phyloP scores from a whole-genome alignment of 108 stramenopile species.

The Pelagomonas calceolata region DNA sequence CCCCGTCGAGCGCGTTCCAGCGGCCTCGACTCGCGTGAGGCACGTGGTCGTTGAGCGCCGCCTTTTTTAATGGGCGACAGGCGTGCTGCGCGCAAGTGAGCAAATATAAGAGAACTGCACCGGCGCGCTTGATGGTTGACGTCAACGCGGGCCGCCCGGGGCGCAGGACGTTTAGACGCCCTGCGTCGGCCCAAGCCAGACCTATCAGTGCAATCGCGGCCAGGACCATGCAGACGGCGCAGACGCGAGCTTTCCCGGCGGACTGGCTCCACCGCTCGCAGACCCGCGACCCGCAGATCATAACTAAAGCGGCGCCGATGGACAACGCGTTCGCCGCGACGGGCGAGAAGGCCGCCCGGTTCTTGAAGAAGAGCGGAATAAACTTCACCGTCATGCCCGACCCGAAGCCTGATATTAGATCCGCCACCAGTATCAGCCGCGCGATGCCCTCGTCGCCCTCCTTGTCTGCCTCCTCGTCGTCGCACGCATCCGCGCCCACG shows the following conservation, averaged over 20 bases:
- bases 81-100: not conserved
- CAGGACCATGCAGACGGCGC: not conserved
- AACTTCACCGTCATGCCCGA: conserved; percentile 24
- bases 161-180: too few relatives aligned
- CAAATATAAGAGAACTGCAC: not conserved
- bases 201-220: too few relatives aligned
- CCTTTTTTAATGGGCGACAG: not conserved
- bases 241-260: not conserved
- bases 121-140: too few relatives aligned
- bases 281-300: not conserved
- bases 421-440: conserved; percentile 2
- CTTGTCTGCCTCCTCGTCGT: not conserved
- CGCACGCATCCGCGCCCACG: not conserved
- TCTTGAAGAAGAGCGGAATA: conserved; percentile 17
- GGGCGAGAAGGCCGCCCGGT: conserved; percentile 3
- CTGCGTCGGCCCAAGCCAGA: too few relatives aligned
- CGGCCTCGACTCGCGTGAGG: not conserved
- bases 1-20: conserved; percentile 12
- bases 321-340: conserved; percentile 5
- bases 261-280: not conserved
- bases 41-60: conserved; percentile 9
- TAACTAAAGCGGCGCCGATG: conserved; percentile 5
- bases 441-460: too few relatives aligned
- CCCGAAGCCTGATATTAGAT: conserved; percentile 9
- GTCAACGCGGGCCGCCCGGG: too few relatives aligned